Evolutionary conservation across 2,329 filamentous ascomycete species (phyloP).

Genomic region (Trichoderma atrobrunneum): DNA sequence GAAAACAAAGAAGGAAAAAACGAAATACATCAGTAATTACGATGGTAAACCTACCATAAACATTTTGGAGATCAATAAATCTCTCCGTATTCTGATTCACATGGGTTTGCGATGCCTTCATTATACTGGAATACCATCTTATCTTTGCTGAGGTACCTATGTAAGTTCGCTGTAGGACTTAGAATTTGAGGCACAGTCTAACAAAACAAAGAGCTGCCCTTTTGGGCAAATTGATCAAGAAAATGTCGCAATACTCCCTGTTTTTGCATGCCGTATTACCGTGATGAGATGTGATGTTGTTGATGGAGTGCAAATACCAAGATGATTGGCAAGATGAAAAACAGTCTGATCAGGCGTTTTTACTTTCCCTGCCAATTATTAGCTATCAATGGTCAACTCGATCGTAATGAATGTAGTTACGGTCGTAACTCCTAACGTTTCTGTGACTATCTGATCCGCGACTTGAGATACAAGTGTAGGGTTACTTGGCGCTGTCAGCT

Average conservation of each 20-base stretch:
- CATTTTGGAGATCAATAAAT: neutral
- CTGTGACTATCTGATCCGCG: neutral
- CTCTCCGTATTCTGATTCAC: neutral
- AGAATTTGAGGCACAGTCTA: neutral
- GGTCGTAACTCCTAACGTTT: neutral
- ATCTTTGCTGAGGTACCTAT: neutral
- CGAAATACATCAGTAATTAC: neutral
- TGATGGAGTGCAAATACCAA: neutral
- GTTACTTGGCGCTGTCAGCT: neutral
- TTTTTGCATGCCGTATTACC: neutral
- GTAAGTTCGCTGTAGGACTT: neutral
- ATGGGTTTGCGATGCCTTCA: neutral
- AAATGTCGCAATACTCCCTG: neutral
- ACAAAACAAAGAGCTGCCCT: neutral
- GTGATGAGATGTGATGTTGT: neutral
- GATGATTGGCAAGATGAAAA: neutral
- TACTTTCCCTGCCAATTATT: neutral
- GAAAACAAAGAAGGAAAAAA: neutral
- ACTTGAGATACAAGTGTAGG: neutral
- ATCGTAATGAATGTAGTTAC: neutral
- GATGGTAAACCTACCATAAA: fast-evolving
- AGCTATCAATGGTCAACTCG: neutral
- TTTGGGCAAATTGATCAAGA: neutral
- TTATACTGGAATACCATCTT: neutral
- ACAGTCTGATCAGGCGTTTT: neutral